Evolutionary conservation across 176 grass and related monocot species (phyloP).

Genomic region (Aegilops umbellulata): DNA sequence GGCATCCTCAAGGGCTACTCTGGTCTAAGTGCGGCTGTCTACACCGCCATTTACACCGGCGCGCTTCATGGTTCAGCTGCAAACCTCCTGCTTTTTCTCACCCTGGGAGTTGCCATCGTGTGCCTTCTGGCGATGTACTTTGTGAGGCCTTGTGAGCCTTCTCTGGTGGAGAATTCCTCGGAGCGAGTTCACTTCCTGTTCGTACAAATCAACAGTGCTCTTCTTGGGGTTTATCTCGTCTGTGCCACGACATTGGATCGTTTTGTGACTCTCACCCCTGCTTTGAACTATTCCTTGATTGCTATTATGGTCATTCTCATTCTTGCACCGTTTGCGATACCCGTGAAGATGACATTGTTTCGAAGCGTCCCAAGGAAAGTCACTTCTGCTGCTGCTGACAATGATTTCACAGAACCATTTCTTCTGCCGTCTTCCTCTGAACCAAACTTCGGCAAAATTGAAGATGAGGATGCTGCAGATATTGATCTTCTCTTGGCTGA

Average conservation of each 20-base stretch:
- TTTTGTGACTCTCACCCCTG: conserved; percentile 38
- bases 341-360: conserved; percentile 91
- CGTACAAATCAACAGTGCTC: conserved; percentile 56
- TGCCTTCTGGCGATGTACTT: conserved; percentile 85
- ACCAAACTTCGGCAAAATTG: conserved; percentile 42
- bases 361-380: conserved; percentile 39
- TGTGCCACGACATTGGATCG: conserved; percentile 52
- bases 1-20: conserved; percentile 88
- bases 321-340: conserved; percentile 76
- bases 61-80: conserved; percentile 58
- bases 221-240: conserved; percentile 84
- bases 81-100: conserved; percentile 65
- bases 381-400: not conserved
- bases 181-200: conserved; percentile 76
- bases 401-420: conserved; percentile 47
- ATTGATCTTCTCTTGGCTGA: conserved; percentile 80
- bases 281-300: conserved; percentile 57
- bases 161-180: conserved; percentile 58
- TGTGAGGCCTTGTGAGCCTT: conserved; percentile 71
- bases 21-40: conserved; percentile 79
- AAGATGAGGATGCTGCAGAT: conserved; percentile 60
- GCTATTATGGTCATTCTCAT: conserved; percentile 68
- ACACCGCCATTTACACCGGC: conserved; percentile 75
- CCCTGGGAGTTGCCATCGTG: conserved; percentile 57
- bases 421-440: conserved; percentile 47